phyloP scores from a whole-genome alignment of 2,329 filamentous ascomycete species.

The Bimuria novae-zelandiae region DNA sequence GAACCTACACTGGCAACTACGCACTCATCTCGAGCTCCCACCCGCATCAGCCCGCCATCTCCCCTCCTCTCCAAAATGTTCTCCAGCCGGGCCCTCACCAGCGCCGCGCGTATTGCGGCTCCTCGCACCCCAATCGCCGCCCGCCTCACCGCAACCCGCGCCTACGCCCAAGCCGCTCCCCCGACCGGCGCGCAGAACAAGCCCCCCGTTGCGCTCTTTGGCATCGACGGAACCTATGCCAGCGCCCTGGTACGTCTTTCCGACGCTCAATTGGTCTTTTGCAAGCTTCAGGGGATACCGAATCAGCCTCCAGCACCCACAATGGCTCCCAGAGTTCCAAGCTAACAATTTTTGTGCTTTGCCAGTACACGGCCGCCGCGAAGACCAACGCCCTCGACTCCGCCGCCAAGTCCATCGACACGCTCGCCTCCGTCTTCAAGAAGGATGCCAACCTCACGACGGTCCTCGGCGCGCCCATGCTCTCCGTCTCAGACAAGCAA shows the following conservation, averaged over 20 bases:
- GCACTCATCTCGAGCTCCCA: conserved; percentile 20
- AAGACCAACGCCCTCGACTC: conserved; percentile 86
- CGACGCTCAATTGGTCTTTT: conserved; percentile 22
- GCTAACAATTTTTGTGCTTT: conserved; percentile 31
- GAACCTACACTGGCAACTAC: conserved; percentile 23
- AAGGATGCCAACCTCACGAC: conserved; percentile 79
- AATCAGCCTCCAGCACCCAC: background rate
- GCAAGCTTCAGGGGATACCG: background rate
- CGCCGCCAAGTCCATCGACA: conserved; percentile 77
- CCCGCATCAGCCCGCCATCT: conserved; percentile 36
- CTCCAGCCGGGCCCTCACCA: conserved; percentile 60
- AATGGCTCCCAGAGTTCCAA: conserved; percentile 22
- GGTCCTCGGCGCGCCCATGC: conserved; percentile 81
- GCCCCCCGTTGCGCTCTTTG: conserved; percentile 89
- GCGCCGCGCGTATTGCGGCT: conserved; percentile 60
- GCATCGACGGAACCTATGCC: conserved; percentile 97
- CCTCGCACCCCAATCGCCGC: conserved; percentile 64
- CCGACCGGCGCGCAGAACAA: conserved; percentile 68
- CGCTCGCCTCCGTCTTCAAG: conserved; percentile 72
- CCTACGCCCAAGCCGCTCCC: conserved; percentile 69
- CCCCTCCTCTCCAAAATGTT: conserved; percentile 55
- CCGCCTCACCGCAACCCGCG: conserved; percentile 67
- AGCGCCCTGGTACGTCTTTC: conserved; percentile 83
- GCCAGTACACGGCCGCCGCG: conserved; percentile 90
- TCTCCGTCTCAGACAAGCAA: conserved; percentile 78